Conservation (phyloP, 2,329 filamentous ascomycete species). For the Pyrenochaeta sp. region DNA sequence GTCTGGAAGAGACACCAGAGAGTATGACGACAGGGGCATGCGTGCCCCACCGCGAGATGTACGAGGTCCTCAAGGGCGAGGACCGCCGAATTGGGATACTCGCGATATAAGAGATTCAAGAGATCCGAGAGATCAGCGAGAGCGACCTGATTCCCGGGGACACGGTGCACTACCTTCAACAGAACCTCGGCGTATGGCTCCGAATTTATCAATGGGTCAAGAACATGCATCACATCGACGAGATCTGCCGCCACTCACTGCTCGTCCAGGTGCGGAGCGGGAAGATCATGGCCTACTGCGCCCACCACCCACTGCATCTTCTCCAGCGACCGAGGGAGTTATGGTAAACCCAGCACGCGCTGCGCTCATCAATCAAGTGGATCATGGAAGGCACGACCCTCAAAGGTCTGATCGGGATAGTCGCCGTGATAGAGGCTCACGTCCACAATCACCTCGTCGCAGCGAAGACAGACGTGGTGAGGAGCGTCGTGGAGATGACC, state of each 20-base stretch:
- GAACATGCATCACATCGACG: conserved; percentile 38
- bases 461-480: conserved; percentile 11
- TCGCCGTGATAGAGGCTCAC: conserved; percentile 41
- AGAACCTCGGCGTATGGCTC: conserved; percentile 33
- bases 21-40: conserved; percentile 48
- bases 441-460: conserved; percentile 41
- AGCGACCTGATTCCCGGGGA: conserved; percentile 42
- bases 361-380: conserved; percentile 50
- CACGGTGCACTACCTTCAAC: conserved; percentile 26
- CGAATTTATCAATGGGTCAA: conserved; percentile 29
- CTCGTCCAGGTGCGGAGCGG: conserved; percentile 35
- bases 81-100: conserved; percentile 33
- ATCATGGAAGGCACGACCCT: conserved; percentile 39
- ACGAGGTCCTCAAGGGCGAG: conserved; percentile 34
- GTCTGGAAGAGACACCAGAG: conserved; percentile 39
- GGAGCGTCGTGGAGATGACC: conserved; percentile 35
- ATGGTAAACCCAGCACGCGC: conserved; percentile 55
- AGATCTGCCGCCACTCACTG: conserved; percentile 29
- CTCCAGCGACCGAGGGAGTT: conserved; percentile 28
- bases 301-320: conserved; percentile 17
- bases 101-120: conserved; percentile 41
- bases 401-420: conserved; percentile 37
- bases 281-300: conserved; percentile 27
- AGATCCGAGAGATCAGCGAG: conserved; percentile 39
- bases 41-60: conserved; percentile 45